Percentiles rank a stretch among this genome's conserved stretches.
phyloP scores from a whole-genome alignment of 768 basidiomycete genomes.

The Tulasnella sp. region DNA sequence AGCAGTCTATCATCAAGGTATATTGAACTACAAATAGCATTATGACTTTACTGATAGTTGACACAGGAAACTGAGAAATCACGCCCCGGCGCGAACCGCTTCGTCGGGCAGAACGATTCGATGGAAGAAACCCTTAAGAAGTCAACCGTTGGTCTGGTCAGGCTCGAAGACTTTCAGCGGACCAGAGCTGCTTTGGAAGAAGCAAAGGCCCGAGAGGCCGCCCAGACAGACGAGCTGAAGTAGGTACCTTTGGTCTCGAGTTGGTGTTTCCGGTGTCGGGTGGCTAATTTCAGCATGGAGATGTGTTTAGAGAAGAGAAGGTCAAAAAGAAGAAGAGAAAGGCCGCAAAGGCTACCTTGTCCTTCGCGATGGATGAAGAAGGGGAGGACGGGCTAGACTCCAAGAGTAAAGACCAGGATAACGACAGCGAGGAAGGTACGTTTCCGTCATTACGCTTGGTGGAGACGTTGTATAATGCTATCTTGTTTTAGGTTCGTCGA shows the following conservation, averaged over 20 bases:
- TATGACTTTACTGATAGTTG: not conserved
- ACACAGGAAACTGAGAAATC: slow-evolving; percentile 75
- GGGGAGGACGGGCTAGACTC: slow-evolving; percentile 33
- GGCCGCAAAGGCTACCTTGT: slow-evolving; percentile 71
- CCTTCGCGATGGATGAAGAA: slow-evolving; percentile 83
- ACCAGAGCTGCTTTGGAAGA: slow-evolving; percentile 81
- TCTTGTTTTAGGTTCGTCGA: slow-evolving; percentile 27
- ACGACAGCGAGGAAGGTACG: slow-evolving; percentile 15
- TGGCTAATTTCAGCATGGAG: slow-evolving; percentile 13
- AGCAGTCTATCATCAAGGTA: slow-evolving; percentile 54
- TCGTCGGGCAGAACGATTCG: slow-evolving; percentile 88
- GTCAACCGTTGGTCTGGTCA: slow-evolving; percentile 82
- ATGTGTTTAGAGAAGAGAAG: slow-evolving; percentile 18
- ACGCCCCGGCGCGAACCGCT: slow-evolving; percentile 73
- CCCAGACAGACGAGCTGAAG: slow-evolving; percentile 73
- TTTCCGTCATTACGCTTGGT: too few species aligned
- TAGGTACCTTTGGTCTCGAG: slow-evolving; percentile 38
- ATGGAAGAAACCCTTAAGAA: slow-evolving; percentile 89
- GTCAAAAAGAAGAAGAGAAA: slow-evolving; percentile 84
- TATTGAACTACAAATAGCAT: not conserved
- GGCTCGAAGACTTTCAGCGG: slow-evolving; percentile 85
- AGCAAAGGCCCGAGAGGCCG: slow-evolving; percentile 79
- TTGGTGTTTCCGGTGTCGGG: not conserved
- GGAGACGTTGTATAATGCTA: not conserved
- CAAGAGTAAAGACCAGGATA: slow-evolving; percentile 17